Evolutionary conservation across 75 land plant species (phyloP), one percentile per base, ranked within the genome.

Genomic region (Cunninghamia lanceolata): DNA sequence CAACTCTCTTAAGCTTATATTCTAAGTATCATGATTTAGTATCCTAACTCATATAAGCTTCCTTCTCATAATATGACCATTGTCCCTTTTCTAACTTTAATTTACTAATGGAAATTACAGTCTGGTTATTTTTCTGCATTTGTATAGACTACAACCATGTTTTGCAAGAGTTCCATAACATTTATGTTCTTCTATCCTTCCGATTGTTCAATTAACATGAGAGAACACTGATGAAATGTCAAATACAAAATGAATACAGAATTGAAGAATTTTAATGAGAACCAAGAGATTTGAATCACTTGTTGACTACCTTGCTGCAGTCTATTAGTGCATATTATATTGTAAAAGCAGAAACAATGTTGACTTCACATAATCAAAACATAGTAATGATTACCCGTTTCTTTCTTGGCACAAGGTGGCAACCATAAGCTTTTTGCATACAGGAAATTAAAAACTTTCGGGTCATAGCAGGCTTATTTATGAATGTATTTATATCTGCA

Each of bases 361-460:
- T 1, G 38, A 39, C 4, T 17, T 5, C 19, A 38, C 43, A 10
- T 35, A 11, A 54, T 54, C 40, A 34, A 6, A 75, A 75, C 40
- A 75, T 75, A 75, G 17, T 38, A 77, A 63, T 63, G 68, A 63
- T 63, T 28, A 40, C 3, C 43, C 3, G 11, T 21, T 77, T 77
- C 17, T 21, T 76, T 80, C 4, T 80, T 42, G 47, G 2, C 47
- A 79, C 11, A 19, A 10, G 9, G 6, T 79, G 82, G 4, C 43
- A 80, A 80, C 50, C 82, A 80, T 80, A n/a, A 80, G 46, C 16
- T 11, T 80, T 80, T 43, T 40, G 82, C 14, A 28, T 80, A 45
- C 82, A 21, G 7, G 28, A 77, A 77, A 80, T 4, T 42, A 43
- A 43, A 80, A 73, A n/a, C 1, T 34, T 73, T 73, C 38, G 16